Percentiles rank a stretch among this genome's conserved stretches.
phyloP scores from a whole-genome alignment of 768 basidiomycete species.

The Boletus edulis region DNA sequence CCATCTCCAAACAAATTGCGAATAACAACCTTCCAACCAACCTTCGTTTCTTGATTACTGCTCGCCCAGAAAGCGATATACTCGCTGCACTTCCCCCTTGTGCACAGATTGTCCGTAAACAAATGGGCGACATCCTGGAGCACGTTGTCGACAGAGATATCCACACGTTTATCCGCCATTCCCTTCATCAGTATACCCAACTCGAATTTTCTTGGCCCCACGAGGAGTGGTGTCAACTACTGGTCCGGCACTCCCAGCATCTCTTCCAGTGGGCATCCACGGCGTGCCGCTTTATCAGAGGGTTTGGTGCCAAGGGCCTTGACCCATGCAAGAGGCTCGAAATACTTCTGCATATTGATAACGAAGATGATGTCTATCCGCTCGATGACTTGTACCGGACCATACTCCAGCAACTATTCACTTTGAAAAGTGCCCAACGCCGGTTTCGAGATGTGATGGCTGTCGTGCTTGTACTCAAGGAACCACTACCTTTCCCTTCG shows the following conservation, averaged over 20 bases:
- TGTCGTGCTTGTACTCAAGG: not conserved
- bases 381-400: not conserved
- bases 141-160: not conserved
- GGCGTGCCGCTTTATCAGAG: not conserved
- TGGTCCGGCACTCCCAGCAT: not conserved
- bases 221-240: conserved; percentile 4
- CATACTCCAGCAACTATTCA: not conserved
- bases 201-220: not conserved
- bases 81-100: no score
- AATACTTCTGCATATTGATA: not conserved
- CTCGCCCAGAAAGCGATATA: no score
- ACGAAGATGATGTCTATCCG: not conserved
- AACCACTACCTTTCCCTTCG: not conserved
- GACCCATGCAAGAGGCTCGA: not conserved
- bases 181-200: not conserved
- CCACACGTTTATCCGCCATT: not conserved
- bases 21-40: no score
- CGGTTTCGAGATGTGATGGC: not conserved
- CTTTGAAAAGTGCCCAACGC: not conserved
- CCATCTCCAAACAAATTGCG: no score
- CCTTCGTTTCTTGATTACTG: no score
- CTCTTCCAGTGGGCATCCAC: not conserved
- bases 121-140: not conserved
- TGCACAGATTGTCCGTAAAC: no score
- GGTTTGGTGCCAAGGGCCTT: not conserved